A percentile compares a stretch with the other conserved stretches of the same genome.
These are phyloP conservation scores for Fusarium mexicanum DNA, from an alignment of 2,329 filamentous ascomycete species.

Conservation along the genomic window DNA sequence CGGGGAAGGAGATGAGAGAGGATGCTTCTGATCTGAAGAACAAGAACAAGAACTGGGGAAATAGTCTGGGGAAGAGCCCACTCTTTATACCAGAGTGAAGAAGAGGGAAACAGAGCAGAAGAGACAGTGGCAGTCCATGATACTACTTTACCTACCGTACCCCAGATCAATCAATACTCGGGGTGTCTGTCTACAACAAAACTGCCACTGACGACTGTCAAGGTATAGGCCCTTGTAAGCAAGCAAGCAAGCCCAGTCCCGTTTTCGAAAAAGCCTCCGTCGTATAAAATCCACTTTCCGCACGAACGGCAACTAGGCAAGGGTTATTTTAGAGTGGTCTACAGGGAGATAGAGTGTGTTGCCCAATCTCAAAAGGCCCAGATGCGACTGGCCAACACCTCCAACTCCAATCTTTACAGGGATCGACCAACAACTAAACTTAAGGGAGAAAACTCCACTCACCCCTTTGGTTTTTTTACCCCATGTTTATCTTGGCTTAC, in stretches of 20 bases:
- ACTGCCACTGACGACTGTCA: constrained; percentile 9
- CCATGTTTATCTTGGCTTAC: constrained; percentile 5
- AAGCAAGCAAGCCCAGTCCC: constrained; percentile 10
- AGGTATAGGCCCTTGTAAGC: not conserved
- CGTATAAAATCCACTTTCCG: constrained; percentile 21
- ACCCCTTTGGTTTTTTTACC: constrained; percentile 6
- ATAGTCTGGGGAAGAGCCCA: constrained; percentile 37
- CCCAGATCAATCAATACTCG: not conserved
- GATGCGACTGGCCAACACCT: constrained; percentile 8
- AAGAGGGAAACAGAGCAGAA: not conserved
- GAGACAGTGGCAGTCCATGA: not conserved
- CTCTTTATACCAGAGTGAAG: constrained; percentile 32
- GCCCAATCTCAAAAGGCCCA: constrained; percentile 3
- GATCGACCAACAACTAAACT: not conserved
- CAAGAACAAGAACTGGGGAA: constrained; percentile 27
- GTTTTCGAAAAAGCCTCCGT: constrained; percentile 31
- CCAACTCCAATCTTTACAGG: constrained; percentile 6
- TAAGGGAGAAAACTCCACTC: constrained; percentile 6
- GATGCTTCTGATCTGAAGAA: constrained; percentile 39
- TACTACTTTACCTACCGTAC: not conserved
- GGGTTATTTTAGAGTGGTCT: constrained; percentile 5
- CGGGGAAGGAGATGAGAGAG: constrained; percentile 26
- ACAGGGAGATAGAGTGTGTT: constrained; percentile 13
- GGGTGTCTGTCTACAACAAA: not conserved
- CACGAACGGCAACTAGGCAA: constrained; percentile 38